Conservation (phyloP, 2,329 filamentous ascomycete species). For the Ascochyta fabae region DNA sequence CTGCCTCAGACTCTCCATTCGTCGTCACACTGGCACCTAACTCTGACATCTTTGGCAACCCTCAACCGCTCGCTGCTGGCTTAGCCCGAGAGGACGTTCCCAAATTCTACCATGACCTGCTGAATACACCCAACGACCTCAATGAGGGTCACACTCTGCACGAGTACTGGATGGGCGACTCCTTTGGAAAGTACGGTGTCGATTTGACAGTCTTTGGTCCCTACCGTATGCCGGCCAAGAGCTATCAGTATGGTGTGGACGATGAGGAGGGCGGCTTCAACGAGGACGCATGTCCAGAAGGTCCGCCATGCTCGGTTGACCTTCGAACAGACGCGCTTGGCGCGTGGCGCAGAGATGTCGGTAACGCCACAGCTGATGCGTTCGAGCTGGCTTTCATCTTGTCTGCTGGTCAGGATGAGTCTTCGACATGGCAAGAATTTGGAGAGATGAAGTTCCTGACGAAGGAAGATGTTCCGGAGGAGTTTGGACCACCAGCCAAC, state of each 20-base stretch:
- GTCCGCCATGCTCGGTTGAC: constrained; percentile 54
- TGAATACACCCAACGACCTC: constrained; percentile 58
- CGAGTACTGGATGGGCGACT: constrained; percentile 66
- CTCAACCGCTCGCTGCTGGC: constrained; percentile 53
- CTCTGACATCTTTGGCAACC: constrained; percentile 60
- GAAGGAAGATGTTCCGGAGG: constrained; percentile 57
- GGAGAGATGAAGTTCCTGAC: constrained; percentile 60
- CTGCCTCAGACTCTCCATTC: constrained; percentile 52
- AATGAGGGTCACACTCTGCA: constrained; percentile 62
- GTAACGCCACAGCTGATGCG: constrained; percentile 55
- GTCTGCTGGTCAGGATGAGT: constrained; percentile 62
- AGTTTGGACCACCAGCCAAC: constrained; percentile 58
- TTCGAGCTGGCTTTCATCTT: constrained; percentile 63
- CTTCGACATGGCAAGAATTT: constrained; percentile 64
- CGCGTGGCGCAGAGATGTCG: constrained; percentile 60
- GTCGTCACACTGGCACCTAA: constrained; percentile 55
- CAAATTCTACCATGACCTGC: constrained; percentile 58
- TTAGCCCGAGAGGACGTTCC: constrained; percentile 57
- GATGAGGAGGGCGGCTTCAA: constrained; percentile 55
- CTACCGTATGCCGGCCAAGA: constrained; percentile 56
- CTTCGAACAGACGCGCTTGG: constrained; percentile 58
- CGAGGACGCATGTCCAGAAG: constrained; percentile 55
- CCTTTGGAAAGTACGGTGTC: constrained; percentile 59
- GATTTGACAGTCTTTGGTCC: constrained; percentile 61
- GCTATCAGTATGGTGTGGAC: constrained; percentile 61